These are phyloP conservation scores for Tetratostichococcus sp. DNA, from an alignment of 139 green algal genomes.

Conservation along the genomic window DNA sequence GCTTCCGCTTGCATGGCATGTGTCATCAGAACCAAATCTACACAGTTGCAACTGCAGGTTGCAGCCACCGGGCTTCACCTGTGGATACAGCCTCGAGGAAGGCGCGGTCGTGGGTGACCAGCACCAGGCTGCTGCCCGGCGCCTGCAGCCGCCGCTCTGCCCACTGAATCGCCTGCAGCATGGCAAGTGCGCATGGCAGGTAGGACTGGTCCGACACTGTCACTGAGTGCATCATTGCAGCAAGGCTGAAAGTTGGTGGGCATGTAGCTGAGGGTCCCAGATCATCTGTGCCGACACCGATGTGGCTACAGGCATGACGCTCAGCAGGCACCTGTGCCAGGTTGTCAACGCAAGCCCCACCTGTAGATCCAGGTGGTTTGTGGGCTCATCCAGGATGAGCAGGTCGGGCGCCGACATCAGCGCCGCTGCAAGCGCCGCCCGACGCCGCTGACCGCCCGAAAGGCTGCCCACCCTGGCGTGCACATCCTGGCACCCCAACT, in stretches of 20 bases:
- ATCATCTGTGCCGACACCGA: too few species aligned
- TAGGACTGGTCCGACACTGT: not conserved
- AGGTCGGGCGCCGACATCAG: conserved; percentile 71
- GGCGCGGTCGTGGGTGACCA: conserved; percentile 77
- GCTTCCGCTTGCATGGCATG: too few species aligned
- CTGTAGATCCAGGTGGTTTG: conserved; percentile 69
- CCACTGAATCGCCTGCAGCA: conserved; percentile 50
- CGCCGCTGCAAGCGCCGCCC: conserved; percentile 63
- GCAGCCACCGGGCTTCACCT: too few species aligned
- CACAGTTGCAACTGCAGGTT: too few species aligned
- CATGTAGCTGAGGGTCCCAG: too few species aligned
- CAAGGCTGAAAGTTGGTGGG: not conserved
- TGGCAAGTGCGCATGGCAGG: too few species aligned
- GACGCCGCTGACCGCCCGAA: conserved; percentile 62
- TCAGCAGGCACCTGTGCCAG: too few species aligned
- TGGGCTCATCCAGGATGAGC: conserved; percentile 74
- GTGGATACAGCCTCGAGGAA: conserved; percentile 71
- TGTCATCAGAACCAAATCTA: too few species aligned
- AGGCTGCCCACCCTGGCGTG: conserved; percentile 17
- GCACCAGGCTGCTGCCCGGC: conserved; percentile 56
- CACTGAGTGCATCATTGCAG: not conserved
- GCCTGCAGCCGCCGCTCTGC: conserved; percentile 59
- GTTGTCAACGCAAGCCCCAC: not conserved
- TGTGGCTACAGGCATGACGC: too few species aligned
- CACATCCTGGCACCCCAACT: conserved; percentile 4